These are phyloP conservation scores for Penicillium polonicum DNA, from an alignment of 2,329 filamentous ascomycete species.

Conservation along the genomic window DNA sequence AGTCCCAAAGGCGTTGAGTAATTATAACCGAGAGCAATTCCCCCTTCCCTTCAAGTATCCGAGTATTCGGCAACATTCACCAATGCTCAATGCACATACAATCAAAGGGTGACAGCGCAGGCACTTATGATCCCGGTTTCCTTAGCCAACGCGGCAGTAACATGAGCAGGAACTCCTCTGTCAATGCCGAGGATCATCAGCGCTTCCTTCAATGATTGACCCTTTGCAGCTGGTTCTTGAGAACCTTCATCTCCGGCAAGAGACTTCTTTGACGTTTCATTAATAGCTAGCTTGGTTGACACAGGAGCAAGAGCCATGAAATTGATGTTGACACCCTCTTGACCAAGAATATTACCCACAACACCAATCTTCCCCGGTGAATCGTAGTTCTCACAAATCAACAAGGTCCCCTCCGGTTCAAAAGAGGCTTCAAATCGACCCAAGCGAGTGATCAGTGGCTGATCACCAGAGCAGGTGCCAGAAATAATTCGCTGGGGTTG, in stretches of 20 bases:
- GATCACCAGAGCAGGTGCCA: constrained; percentile 39
- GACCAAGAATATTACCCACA: constrained; percentile 69
- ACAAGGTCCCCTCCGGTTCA: constrained; percentile 67
- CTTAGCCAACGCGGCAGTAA: constrained; percentile 50
- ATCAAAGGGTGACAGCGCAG: constrained; percentile 48
- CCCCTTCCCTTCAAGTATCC: neutral
- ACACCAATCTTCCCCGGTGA: constrained; percentile 78
- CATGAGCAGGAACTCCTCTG: constrained; percentile 59
- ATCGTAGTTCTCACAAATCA: constrained; percentile 81
- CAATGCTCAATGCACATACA: neutral
- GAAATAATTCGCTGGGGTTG: constrained; percentile 53
- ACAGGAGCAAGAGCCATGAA: constrained; percentile 71
- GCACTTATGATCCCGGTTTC: constrained; percentile 55
- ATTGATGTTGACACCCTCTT: constrained; percentile 71
- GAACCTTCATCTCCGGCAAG: constrained; percentile 1
- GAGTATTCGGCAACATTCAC: neutral
- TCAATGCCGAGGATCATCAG: constrained; percentile 80
- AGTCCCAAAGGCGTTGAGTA: constrained; percentile 7
- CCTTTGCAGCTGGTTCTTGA: neutral
- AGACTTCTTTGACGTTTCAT: neutral
- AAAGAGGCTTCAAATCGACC: constrained; percentile 74
- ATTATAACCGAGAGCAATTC: neutral
- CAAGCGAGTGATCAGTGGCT: constrained; percentile 66
- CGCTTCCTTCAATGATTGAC: constrained; percentile 57
- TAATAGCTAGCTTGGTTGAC: constrained; percentile 20